These are phyloP conservation scores for Paxillus ammoniavirescens DNA, from an alignment of 768 basidiomycete species.

Conservation along the genomic window DNA sequence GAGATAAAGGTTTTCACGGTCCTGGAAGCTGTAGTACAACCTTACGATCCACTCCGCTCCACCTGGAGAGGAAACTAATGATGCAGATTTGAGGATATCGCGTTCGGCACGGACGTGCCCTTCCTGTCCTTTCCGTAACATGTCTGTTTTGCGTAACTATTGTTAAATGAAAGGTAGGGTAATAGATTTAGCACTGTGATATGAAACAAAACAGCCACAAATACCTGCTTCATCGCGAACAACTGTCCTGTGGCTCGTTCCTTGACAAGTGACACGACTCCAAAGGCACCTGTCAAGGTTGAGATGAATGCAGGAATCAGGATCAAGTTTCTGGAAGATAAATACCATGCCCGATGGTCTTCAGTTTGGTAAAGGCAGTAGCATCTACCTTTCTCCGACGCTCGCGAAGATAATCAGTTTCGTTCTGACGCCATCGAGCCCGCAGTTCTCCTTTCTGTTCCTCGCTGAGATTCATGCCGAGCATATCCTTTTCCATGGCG, in stretches of 20 bases:
- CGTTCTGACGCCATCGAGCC: conserved; percentile 79
- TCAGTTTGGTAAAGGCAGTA: conserved; percentile 82
- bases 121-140: conserved; percentile 96
- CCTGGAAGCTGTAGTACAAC: conserved; percentile 92
- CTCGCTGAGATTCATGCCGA: conserved; percentile 65
- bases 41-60: conserved; percentile 93
- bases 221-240: conserved; percentile 96
- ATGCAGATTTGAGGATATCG: conserved; percentile 89
- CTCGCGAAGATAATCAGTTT: conserved; percentile 88
- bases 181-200: conserved; percentile 21
- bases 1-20: conserved; percentile 92
- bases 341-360: conserved; percentile 92
- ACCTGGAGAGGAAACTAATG: conserved; percentile 69
- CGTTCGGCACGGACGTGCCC: conserved; percentile 96
- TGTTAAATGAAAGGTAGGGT: conserved; percentile 20
- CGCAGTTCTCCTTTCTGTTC: conserved; percentile 71
- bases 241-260: conserved; percentile 77
- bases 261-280: conserved; percentile 89
- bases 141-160: conserved; percentile 83
- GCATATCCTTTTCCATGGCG: conserved; percentile 89
- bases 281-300: conserved; percentile 76
- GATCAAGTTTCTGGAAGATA: conserved; percentile 26
- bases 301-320: conserved; percentile 24
- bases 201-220: conserved; percentile 23
- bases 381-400: conserved; percentile 78